Conservation (phyloP, 257 asterid species). For the Gynochthodes officinalis region DNA sequence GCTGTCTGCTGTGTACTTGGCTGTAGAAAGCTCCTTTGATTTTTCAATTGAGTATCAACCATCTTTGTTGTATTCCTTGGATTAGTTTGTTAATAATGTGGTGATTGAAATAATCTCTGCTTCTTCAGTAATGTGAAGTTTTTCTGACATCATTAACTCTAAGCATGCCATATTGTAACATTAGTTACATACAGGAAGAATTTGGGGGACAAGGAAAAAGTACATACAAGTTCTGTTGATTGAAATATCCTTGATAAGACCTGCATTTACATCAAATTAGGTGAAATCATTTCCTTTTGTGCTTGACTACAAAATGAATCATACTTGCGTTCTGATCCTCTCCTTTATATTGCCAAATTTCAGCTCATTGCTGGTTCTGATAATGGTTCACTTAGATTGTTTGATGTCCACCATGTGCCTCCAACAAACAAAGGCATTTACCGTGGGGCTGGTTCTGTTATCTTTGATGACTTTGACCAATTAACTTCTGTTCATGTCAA, state of each 20-base stretch:
- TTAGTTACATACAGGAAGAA: neutral
- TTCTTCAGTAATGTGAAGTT: neutral
- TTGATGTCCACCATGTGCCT: conserved; percentile 51
- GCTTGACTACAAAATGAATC: conserved; percentile 8
- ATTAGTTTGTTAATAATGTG: neutral
- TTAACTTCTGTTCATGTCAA: conserved; percentile 91
- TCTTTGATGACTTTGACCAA: conserved; percentile 85
- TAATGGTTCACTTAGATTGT: conserved; percentile 77
- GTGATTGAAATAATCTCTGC: neutral
- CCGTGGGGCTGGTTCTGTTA: conserved; percentile 40
- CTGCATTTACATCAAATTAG: neutral
- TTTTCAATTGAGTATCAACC: neutral
- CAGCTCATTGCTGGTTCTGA: conserved; percentile 98
- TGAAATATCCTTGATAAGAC: conserved; percentile 5
- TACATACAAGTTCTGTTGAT: conserved; percentile 7
- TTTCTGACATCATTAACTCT: neutral
- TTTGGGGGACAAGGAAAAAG: neutral
- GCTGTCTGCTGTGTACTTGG: neutral
- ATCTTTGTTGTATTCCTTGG: neutral
- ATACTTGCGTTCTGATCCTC: conserved; percentile 7
- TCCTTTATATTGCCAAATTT: conserved; percentile 24
- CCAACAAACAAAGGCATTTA: conserved; percentile 40
- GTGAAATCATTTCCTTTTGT: neutral
- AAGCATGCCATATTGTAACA: neutral
- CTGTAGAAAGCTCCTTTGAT: neutral